These are phyloP conservation scores for Amesomyces nigricolor DNA, from an alignment of 2,329 filamentous ascomycete species.

Conservation along the genomic window DNA sequence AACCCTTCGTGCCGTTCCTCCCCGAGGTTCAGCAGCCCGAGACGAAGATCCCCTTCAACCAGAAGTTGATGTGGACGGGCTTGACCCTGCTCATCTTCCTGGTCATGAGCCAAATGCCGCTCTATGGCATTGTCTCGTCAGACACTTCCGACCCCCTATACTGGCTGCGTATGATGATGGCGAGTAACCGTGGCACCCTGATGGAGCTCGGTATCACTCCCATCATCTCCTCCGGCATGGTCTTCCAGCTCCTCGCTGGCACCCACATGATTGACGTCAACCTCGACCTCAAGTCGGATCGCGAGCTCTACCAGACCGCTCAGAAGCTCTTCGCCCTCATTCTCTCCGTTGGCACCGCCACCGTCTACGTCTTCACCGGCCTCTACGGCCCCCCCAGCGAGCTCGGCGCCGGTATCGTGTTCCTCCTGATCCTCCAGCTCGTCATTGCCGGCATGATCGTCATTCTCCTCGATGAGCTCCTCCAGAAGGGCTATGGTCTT, in stretches of 20 bases:
- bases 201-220: constrained; percentile 97
- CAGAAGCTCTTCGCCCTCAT: constrained; percentile 99
- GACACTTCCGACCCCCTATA: constrained; percentile 97
- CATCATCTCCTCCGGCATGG: constrained; percentile 99
- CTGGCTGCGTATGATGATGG: constrained; percentile 99
- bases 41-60: constrained; percentile 98
- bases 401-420: constrained; percentile 95
- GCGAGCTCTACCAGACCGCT: constrained; percentile 98
- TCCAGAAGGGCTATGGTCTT: constrained; percentile 98
- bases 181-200: constrained; percentile 92
- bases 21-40: constrained; percentile 98
- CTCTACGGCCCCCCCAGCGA: constrained; percentile 96
- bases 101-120: constrained; percentile 99
- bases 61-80: constrained; percentile 93
- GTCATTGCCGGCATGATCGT: constrained; percentile 97
- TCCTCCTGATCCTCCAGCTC: constrained; percentile 95
- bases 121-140: constrained; percentile 98
- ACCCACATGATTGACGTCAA: constrained; percentile 99
- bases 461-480: constrained; percentile 96
- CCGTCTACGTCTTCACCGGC: constrained; percentile 96
- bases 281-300: constrained; percentile 98
- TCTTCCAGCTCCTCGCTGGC: constrained; percentile 98
- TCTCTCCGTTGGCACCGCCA: constrained; percentile 93
- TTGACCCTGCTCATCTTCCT: constrained; percentile 96
- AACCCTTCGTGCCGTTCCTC: constrained; percentile 98